Percentiles rank a stretch among this genome's conserved stretches.
phyloP scores from a whole-genome alignment of 1,284 basidiomycete genomes.

The Trametes polyzona region DNA sequence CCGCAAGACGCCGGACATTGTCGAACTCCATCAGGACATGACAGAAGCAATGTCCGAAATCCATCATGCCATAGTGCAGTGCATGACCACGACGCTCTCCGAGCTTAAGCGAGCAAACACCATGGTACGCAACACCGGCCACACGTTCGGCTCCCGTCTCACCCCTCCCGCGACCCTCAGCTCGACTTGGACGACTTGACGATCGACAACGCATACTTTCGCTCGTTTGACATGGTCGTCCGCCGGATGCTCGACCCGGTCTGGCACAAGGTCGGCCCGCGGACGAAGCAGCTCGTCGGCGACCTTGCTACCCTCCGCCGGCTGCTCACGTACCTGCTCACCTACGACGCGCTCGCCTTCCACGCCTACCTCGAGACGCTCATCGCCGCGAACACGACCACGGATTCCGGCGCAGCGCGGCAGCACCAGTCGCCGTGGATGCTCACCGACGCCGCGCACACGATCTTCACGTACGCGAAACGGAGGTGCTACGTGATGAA shows the following conservation, averaged over 20 bases:
- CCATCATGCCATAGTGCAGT: conserved; percentile 92
- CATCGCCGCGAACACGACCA: conserved; percentile 72
- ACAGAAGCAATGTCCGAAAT: conserved; percentile 90
- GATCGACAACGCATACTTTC: conserved; percentile 94
- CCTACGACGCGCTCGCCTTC: conserved; percentile 92
- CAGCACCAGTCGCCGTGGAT: conserved; percentile 86
- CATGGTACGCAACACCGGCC: conserved; percentile 48
- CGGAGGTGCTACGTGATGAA: conserved; percentile 74
- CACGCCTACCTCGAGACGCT: conserved; percentile 93
- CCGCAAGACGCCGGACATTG: conserved; percentile 85
- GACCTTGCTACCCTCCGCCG: conserved; percentile 88
- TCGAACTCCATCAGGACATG: conserved; percentile 90
- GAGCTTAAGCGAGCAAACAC: conserved; percentile 92
- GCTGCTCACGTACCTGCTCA: conserved; percentile 83
- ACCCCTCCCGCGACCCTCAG: conserved; percentile 44
- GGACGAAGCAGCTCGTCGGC: conserved; percentile 89
- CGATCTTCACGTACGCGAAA: conserved; percentile 86
- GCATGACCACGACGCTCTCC: conserved; percentile 89
- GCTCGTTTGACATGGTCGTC: conserved; percentile 91
- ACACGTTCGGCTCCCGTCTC: not conserved
- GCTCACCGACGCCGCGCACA: conserved; percentile 87
- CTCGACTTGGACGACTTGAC: conserved; percentile 94
- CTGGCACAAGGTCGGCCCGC: conserved; percentile 95
- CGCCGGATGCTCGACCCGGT: conserved; percentile 89
- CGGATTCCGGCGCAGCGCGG: conserved; percentile 51